Percentiles rank a stretch among this genome's conserved stretches.
These are phyloP conservation scores for Pestalotiopsis fici DNA, from an alignment of 2,329 filamentous ascomycete genomes.

Conservation along the genomic window DNA sequence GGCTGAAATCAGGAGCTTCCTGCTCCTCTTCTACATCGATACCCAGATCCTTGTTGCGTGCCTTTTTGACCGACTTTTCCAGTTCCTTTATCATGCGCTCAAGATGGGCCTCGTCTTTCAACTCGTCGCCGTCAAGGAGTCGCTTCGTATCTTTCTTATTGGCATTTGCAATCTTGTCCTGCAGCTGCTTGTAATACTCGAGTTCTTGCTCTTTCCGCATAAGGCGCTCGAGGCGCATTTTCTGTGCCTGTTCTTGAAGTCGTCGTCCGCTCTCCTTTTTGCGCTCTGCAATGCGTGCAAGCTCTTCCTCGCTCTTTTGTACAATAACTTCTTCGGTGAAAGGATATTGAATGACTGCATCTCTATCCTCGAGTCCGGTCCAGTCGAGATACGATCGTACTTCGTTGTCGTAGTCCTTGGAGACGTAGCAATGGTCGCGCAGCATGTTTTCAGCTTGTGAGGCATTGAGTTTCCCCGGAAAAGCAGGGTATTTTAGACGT, in stretches of 20 bases:
- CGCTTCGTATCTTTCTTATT: constrained; percentile 91
- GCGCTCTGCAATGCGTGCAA: constrained; percentile 86
- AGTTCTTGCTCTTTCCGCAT: constrained; percentile 95
- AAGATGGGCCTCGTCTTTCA: constrained; percentile 86
- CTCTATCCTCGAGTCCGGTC: constrained; percentile 87
- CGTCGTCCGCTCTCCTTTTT: constrained; percentile 92
- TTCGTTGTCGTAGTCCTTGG: constrained; percentile 79
- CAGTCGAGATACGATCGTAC: constrained; percentile 80
- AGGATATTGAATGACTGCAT: constrained; percentile 88
- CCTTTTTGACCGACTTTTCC: constrained; percentile 85
- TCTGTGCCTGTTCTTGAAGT: constrained; percentile 92
- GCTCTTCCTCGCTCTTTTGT: constrained; percentile 92
- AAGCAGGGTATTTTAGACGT: constrained; percentile 86
- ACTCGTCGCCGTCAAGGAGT: constrained; percentile 84
- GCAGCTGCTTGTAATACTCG: constrained; percentile 88
- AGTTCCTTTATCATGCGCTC: constrained; percentile 86
- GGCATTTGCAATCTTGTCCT: constrained; percentile 68
- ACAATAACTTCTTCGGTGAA: constrained; percentile 88
- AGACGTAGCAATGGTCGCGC: constrained; percentile 86
- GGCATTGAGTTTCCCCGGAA: constrained; percentile 81
- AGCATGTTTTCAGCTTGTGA: constrained; percentile 88
- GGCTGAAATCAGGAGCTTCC: constrained; percentile 81
- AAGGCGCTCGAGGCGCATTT: constrained; percentile 93
- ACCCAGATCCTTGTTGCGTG: constrained; percentile 90
- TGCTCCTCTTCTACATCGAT: constrained; percentile 78